A percentile compares a stretch with the other conserved stretches of the same genome.
phyloP scores from a whole-genome alignment of 2,329 filamentous ascomycete genomes.

The Scedosporium dehoogii region DNA sequence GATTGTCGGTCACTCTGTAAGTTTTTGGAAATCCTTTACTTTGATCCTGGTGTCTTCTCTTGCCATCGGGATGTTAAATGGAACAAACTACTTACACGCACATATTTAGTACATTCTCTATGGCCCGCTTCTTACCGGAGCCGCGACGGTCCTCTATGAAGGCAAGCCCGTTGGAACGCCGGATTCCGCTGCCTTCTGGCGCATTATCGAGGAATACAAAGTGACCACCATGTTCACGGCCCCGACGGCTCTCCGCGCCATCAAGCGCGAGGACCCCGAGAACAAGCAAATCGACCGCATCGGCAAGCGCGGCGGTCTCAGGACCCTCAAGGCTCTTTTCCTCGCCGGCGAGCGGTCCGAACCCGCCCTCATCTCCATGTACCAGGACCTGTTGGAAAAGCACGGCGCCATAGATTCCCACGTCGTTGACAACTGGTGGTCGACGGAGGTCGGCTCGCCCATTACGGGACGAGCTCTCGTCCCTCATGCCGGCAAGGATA shows the following conservation, averaged over 20 bases:
- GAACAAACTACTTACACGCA: background rate
- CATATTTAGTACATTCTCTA: constrained; percentile 66
- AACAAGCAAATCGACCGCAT: constrained; percentile 54
- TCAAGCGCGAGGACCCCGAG: constrained; percentile 74
- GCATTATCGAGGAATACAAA: constrained; percentile 73
- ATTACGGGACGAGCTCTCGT: constrained; percentile 45
- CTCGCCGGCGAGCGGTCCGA: constrained; percentile 85
- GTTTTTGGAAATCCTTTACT: background rate
- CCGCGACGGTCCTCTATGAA: constrained; percentile 81
- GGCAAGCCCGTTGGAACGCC: constrained; percentile 91
- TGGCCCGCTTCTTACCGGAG: constrained; percentile 73
- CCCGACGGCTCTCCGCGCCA: constrained; percentile 77
- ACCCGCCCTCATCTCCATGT: constrained; percentile 72
- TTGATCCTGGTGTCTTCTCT: background rate
- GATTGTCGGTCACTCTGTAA: constrained; percentile 48
- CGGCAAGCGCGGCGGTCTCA: constrained; percentile 62
- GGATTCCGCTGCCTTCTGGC: constrained; percentile 80
- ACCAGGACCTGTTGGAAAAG: constrained; percentile 60
- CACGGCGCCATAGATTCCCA: constrained; percentile 53
- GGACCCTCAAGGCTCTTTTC: constrained; percentile 63
- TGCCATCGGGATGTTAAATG: too few species aligned
- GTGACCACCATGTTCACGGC: constrained; percentile 81
- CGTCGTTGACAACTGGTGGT: constrained; percentile 54
- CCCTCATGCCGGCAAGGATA: constrained; percentile 48
- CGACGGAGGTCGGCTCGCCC: constrained; percentile 47